These are phyloP conservation scores for Phialemoniopsis sp. DNA, from an alignment of 2,329 filamentous ascomycete species.

Conservation along the genomic window DNA sequence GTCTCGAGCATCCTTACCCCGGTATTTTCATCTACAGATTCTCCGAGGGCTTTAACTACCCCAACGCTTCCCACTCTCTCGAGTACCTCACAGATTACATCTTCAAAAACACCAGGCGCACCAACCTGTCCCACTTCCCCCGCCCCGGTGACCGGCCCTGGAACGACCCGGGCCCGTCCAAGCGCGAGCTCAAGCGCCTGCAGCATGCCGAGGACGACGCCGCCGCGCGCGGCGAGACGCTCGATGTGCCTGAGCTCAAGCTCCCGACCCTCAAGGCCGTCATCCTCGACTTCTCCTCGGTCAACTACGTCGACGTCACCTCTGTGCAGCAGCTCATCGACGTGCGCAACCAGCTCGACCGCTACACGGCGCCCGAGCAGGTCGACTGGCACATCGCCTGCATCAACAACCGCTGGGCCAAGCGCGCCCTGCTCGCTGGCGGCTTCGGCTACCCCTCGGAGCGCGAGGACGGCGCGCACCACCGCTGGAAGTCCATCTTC, in stretches of 20 bases:
- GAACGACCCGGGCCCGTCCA: slow-evolving; percentile 83
- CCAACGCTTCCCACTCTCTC: slow-evolving; percentile 85
- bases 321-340: slow-evolving; percentile 54
- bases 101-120: slow-evolving; percentile 69
- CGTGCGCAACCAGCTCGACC: slow-evolving; percentile 48
- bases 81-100: slow-evolving; percentile 71
- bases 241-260: slow-evolving; percentile 8
- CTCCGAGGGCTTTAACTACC: slow-evolving; percentile 92
- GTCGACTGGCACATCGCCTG: slow-evolving; percentile 53
- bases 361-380: slow-evolving; percentile 40
- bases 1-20: slow-evolving; percentile 77
- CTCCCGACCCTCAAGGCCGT: slow-evolving; percentile 38
- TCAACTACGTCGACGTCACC: slow-evolving; percentile 55
- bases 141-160: slow-evolving; percentile 78
- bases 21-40: slow-evolving; percentile 96
- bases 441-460: slow-evolving; percentile 61
- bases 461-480: slow-evolving; percentile 43
- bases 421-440: slow-evolving; percentile 48
- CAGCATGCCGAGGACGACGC: slow-evolving; percentile 11
- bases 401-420: slow-evolving; percentile 52
- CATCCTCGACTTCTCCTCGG: slow-evolving; percentile 53
- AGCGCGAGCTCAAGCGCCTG: slow-evolving; percentile 23
- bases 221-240: slow-evolving; percentile 7
- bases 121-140: slow-evolving; percentile 62
- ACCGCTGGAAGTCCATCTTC: slow-evolving; percentile 92